Evolutionary conservation across 305 asterid genomes (phyloP).

Genomic region (Galium porrigens): DNA sequence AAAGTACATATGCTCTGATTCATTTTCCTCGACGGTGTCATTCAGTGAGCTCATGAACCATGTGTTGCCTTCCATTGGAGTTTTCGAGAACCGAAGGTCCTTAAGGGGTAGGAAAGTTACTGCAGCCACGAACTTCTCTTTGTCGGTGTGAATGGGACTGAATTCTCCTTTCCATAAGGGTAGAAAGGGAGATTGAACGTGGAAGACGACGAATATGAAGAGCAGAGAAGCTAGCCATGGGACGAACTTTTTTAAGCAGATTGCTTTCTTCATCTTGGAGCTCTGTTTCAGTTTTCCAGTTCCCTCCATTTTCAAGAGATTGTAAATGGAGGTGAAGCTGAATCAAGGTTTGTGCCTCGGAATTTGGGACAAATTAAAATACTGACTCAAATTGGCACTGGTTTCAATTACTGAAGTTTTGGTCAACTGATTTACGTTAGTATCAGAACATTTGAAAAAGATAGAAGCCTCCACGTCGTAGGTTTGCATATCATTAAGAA

Average conservation of each 20-base stretch:
- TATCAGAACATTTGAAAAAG: neutral
- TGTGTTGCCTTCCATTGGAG: slow-evolving; percentile 23
- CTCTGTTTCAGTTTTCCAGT: neutral
- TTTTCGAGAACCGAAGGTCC: slow-evolving; percentile 19
- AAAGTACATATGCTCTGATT: slow-evolving; percentile 32
- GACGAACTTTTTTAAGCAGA: slow-evolving; percentile 5
- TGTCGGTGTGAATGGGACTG: neutral
- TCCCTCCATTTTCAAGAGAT: slow-evolving; percentile 4
- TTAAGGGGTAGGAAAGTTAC: slow-evolving; percentile 25
- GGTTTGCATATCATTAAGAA: neutral
- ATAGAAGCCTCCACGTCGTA: neutral
- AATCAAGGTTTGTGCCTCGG: neutral
- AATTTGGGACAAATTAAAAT: neutral
- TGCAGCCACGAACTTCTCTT: slow-evolving; percentile 17
- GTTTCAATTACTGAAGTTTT: neutral
- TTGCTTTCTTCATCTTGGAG: slow-evolving; percentile 16
- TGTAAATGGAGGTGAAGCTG: neutral
- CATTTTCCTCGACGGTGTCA: slow-evolving; percentile 28
- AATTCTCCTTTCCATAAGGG: neutral
- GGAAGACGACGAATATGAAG: slow-evolving; percentile 15
- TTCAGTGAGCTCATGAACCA: slow-evolving; percentile 53
- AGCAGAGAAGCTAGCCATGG: slow-evolving; percentile 9
- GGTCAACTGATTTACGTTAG: neutral
- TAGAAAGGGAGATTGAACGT: slow-evolving; percentile 8
- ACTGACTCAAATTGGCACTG: too few species aligned